Conservation (phyloP, 371 early-diverging fungal species). For the Mortierella sp. region DNA sequence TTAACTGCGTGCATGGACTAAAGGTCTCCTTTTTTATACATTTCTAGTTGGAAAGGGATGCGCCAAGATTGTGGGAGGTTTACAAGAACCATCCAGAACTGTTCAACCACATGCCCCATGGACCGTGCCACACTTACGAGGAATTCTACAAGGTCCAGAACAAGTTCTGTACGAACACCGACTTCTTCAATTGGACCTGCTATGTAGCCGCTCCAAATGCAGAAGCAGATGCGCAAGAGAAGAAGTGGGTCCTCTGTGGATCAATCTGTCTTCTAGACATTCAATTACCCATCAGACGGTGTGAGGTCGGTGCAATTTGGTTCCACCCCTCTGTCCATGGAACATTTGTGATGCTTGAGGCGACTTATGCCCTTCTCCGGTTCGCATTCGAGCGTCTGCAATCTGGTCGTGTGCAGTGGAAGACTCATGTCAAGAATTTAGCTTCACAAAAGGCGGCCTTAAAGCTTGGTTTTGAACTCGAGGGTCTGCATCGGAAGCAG, state of each 20-base stretch:
- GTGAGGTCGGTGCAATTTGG: constrained; percentile 42
- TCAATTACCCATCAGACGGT: constrained; percentile 14
- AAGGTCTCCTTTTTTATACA: neutral
- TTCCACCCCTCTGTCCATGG: constrained; percentile 42
- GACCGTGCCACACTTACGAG: constrained; percentile 14
- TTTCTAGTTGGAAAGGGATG: constrained; percentile 33
- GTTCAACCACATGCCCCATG: constrained; percentile 34
- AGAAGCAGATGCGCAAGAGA: neutral
- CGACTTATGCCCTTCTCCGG: constrained; percentile 31
- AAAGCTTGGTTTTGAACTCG: constrained; percentile 58
- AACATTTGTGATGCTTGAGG: constrained; percentile 45
- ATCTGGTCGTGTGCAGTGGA: constrained; percentile 53
- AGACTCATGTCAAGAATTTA: constrained; percentile 58
- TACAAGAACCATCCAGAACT: constrained; percentile 32
- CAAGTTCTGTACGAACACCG: neutral
- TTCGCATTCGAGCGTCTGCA: constrained; percentile 38
- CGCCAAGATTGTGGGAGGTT: constrained; percentile 32
- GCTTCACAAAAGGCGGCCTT: constrained; percentile 59
- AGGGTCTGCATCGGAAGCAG: constrained; percentile 59
- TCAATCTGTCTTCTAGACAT: constrained; percentile 40
- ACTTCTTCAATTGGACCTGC: constrained; percentile 28
- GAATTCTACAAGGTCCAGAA: constrained; percentile 19
- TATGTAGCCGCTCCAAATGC: constrained; percentile 15
- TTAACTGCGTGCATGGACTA: too few relatives aligned
- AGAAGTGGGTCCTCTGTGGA: constrained; percentile 41